phyloP scores from a whole-genome alignment of 2,329 filamentous ascomycete genomes.

The Onygenales sp. region DNA sequence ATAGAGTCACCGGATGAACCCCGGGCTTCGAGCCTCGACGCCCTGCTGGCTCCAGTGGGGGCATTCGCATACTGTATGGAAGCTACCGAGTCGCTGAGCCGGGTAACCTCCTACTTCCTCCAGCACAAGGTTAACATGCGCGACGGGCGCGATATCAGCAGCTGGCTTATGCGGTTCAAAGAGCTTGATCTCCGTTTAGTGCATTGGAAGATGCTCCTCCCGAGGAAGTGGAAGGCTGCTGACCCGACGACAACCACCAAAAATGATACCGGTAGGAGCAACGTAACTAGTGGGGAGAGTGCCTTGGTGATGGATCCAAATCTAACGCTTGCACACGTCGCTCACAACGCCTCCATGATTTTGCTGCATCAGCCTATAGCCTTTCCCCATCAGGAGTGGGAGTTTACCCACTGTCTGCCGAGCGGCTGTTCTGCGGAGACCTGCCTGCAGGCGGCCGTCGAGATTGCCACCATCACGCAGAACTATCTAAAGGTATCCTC shows the following conservation, averaged over 20 bases:
- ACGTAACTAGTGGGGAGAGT: too few relatives aligned
- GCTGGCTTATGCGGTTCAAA: conserved; percentile 26
- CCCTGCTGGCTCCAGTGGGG: conserved; percentile 22
- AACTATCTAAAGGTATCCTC: conserved; percentile 35
- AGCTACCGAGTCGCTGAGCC: conserved; percentile 25
- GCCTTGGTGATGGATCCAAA: conserved; percentile 36
- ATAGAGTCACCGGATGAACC: background rate
- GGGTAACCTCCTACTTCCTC: conserved; percentile 28
- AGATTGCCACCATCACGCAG: conserved; percentile 37
- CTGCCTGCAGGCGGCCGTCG: conserved; percentile 37
- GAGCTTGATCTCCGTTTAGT: conserved; percentile 24
- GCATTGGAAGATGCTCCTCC: conserved; percentile 23
- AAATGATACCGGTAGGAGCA: too few relatives aligned
- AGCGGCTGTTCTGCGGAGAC: conserved; percentile 41
- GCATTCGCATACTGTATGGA: conserved; percentile 22
- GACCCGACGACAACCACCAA: background rate
- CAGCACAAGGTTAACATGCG: conserved; percentile 22
- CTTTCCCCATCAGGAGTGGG: conserved; percentile 23
- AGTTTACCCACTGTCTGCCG: conserved; percentile 28
- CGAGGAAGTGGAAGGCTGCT: conserved; percentile 16
- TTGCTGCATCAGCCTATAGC: conserved; percentile 41
- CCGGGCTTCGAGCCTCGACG: conserved; percentile 5
- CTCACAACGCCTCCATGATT: conserved; percentile 42
- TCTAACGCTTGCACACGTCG: conserved; percentile 40
- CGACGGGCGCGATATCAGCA: conserved; percentile 19